phyloP scores from a whole-genome alignment of 495 filamentous ascomycete genomes.

The Halenospora varia region DNA sequence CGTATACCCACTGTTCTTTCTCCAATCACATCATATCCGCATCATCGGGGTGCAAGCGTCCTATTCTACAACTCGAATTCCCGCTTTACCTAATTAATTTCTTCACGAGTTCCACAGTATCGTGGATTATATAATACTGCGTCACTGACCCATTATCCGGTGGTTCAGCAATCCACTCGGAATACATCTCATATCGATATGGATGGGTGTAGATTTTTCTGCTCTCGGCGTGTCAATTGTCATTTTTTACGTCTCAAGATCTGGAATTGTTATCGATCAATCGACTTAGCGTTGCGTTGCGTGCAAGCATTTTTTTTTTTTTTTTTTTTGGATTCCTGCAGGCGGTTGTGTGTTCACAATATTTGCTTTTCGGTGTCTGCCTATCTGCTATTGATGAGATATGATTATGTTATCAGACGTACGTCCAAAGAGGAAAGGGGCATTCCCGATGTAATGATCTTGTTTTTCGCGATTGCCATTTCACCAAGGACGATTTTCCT shows the following conservation, averaged over 20 bases:
- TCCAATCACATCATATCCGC: not conserved
- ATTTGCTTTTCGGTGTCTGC: not conserved
- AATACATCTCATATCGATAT: too few species aligned
- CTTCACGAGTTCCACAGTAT: not conserved
- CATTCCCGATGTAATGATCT: too few species aligned
- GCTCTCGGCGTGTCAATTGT: too few species aligned
- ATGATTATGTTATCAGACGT: not conserved
- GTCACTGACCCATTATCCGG: not conserved
- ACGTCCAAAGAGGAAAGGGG: not conserved
- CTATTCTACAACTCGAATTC: not conserved
- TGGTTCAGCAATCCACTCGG: not conserved
- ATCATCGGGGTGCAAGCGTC: conserved; percentile 1
- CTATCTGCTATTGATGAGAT: not conserved
- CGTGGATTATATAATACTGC: not conserved
- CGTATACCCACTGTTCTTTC: not conserved
- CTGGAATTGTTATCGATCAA: not conserved
- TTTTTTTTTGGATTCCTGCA: not conserved
- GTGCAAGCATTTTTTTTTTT: not conserved
- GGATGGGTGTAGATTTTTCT: too few species aligned
- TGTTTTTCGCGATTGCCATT: too few species aligned
- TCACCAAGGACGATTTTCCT: too few species aligned
- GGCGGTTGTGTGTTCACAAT: not conserved
- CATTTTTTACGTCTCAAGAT: too few species aligned
- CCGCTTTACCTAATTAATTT: not conserved
- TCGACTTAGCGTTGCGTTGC: not conserved